Percentiles rank a stretch among this genome's conserved stretches.
phyloP scores from a whole-genome alignment of 176 grass and related monocot genomes.

The Juncus inflexus region DNA sequence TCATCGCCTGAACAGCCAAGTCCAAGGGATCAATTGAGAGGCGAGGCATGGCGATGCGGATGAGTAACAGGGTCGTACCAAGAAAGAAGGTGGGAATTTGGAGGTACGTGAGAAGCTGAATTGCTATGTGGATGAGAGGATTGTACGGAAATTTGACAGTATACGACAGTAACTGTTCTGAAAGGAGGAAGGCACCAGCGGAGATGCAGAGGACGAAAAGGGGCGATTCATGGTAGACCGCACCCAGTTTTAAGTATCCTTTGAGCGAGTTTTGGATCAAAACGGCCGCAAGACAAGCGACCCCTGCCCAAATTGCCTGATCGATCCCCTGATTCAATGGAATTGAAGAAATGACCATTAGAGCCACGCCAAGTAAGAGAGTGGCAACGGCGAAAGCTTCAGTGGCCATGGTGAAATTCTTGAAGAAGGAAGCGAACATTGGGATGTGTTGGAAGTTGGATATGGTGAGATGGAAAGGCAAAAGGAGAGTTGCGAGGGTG shows the following conservation, averaged over 20 bases:
- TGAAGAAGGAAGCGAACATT: not conserved
- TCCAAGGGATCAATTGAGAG: no score
- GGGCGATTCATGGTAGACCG: not conserved
- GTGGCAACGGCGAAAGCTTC: not conserved
- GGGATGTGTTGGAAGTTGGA: not conserved
- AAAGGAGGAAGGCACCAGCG: not conserved
- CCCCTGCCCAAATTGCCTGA: no score
- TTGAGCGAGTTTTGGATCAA: not conserved
- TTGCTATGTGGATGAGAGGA: no score
- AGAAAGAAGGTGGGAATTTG: no score
- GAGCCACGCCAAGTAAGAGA: not conserved
- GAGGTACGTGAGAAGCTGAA: no score
- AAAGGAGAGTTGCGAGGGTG: conserved; percentile 5
- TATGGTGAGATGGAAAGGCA: not conserved
- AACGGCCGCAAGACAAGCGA: not conserved
- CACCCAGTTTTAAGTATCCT: not conserved
- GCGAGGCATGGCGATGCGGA: no score
- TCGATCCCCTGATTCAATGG: not conserved
- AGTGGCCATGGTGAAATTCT: not conserved
- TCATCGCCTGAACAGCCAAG: no score
- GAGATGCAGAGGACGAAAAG: not conserved
- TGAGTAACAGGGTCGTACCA: no score
- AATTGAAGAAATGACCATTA: not conserved
- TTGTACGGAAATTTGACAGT: no score
- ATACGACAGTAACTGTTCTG: no score